A percentile compares a stretch with the other conserved stretches of the same genome.
Conservation (phyloP, 78 protist genomes). For the Chrysochromulina parva region DNA sequence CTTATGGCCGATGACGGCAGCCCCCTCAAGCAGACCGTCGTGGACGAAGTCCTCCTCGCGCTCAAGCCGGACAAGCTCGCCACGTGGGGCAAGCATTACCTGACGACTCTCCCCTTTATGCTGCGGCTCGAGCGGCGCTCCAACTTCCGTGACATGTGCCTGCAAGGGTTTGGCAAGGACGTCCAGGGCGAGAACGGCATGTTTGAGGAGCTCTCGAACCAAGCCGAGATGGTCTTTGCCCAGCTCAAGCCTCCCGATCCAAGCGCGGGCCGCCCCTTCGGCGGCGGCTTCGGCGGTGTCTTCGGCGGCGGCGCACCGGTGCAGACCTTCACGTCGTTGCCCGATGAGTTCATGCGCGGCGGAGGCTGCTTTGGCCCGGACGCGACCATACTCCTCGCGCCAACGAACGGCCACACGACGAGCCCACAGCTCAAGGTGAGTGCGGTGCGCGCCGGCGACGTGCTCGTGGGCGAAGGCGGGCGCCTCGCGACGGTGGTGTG, state of each 20-base stretch:
- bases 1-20: too few relatives aligned
- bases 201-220: background rate
- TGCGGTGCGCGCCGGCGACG: constrained; percentile 4
- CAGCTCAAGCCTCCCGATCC: background rate
- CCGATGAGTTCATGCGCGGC: constrained; percentile 4
- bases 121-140: background rate
- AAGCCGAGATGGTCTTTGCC: background rate
- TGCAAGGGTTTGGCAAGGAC: background rate
- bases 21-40: background rate
- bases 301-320: background rate
- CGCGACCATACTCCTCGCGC: background rate
- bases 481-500: background rate
- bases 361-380: background rate
- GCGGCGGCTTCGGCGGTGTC: background rate
- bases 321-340: background rate
- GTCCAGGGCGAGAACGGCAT: background rate
- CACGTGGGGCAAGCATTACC: background rate
- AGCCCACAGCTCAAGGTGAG: background rate
- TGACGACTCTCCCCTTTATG: background rate
- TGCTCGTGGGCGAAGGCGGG: background rate
- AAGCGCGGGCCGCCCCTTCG: too few relatives aligned
- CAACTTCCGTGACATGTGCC: background rate
- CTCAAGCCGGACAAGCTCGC: background rate
- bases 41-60: background rate
- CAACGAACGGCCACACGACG: background rate